phyloP scores from a whole-genome alignment of 768 basidiomycete genomes.

The Lyophyllum semitale region DNA sequence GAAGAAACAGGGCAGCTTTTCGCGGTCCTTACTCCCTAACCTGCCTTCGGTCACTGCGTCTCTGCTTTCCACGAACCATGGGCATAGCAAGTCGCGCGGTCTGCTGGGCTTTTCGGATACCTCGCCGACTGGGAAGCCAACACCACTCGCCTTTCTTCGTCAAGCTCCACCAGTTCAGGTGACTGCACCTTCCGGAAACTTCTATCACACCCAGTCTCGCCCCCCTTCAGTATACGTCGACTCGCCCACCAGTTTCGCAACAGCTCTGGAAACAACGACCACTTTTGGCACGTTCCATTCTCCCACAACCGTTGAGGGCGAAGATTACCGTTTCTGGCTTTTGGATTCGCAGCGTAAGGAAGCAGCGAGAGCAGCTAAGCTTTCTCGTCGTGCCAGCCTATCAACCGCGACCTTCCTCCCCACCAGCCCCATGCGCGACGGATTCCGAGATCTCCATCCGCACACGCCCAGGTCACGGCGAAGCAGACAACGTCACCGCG shows the following conservation, averaged over 20 bases:
- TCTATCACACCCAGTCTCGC: background rate
- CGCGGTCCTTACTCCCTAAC: slow-evolving; percentile 11
- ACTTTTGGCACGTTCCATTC: background rate
- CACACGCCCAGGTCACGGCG: background rate
- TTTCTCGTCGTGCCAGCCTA: slow-evolving; percentile 11
- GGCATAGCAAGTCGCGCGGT: slow-evolving; percentile 12
- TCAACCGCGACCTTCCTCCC: slow-evolving; percentile 6
- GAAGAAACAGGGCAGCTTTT: slow-evolving; percentile 10
- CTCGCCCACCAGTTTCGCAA: slow-evolving; percentile 4
- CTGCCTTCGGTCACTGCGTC: slow-evolving; percentile 5
- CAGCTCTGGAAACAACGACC: background rate
- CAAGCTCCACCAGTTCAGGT: background rate
- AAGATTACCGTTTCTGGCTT: background rate
- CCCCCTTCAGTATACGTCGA: background rate
- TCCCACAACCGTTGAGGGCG: background rate
- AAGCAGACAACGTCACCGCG: too few species aligned
- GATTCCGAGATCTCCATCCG: background rate
- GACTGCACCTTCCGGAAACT: background rate
- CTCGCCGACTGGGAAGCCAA: background rate
- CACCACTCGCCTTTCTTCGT: background rate
- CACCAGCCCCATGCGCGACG: slow-evolving; percentile 1
- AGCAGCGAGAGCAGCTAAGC: slow-evolving; percentile 1
- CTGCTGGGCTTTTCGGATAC: background rate
- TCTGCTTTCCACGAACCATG: slow-evolving; percentile 9
- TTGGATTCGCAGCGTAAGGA: background rate